Evolutionary conservation across 768 basidiomycete genomes (phyloP), one percentile per base, ranked within the genome.

Genomic region (Pleurotus tuber-regium): DNA sequence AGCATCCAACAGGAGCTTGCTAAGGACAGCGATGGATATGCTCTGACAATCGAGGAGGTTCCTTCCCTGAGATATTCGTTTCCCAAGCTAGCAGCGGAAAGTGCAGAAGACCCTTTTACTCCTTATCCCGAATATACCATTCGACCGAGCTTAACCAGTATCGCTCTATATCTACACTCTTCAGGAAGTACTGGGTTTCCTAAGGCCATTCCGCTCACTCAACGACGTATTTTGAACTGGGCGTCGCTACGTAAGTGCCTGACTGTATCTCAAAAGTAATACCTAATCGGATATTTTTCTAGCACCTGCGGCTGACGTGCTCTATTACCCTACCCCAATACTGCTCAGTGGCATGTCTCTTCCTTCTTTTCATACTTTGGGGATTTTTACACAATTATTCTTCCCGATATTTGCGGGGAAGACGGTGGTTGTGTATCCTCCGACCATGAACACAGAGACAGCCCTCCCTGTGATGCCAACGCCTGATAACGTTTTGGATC

Each of bases 291-390:
- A 12, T n/a, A n/a, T n/a, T n/a, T n/a, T n/a, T 43, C 12, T 19
- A 56, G 43, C 53, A 47, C 28, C 40, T 16, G 19, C 62, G 8
- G 33, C 54, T 4, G 57, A 61, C 0, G 21, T 62, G 25, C 33
- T 61, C 1, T 14, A 51, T 3, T 54, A 62, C 7, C 57, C 44
- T 23, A 35, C 56, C 10, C 53, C 54, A 12, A 36, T 63, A 30
- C 62, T 57, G 12, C 41, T 69, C 25, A 61, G 58, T 25, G 58
- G 54, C 6, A 66, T 69, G 62, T 55, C 59, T 10, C 58, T 75
- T 14, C 75, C 76, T 3, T 31, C 72, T 5, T 77, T 77, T 59
- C 73, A 77, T 51, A 61, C 61, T 0, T 51, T 69, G 2, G 73
- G 74, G 1, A 29, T 68, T 7, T 47, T 47, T 9, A 44, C 59